phyloP scores from a whole-genome alignment of 345 rosid genomes.

The Euclidium syriacum region DNA sequence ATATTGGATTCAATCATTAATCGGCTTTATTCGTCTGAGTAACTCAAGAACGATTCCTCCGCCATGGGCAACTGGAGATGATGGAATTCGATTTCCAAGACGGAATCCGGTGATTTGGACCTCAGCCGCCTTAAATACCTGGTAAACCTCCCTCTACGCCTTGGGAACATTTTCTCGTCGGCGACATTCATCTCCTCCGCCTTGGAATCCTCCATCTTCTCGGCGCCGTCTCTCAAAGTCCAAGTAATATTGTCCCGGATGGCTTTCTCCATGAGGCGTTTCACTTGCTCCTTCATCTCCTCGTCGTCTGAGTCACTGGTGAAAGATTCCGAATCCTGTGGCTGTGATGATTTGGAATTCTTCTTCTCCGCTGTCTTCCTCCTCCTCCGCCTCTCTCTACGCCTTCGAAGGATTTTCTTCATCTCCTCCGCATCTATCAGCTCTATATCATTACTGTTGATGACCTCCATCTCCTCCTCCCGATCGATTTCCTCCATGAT shows the following conservation, averaged over 20 bases:
- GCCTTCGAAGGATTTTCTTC: background rate
- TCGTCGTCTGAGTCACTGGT: background rate
- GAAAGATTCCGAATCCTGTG: background rate
- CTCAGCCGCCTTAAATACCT: constrained; percentile 1
- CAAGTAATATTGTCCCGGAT: background rate
- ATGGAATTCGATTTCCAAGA: no score
- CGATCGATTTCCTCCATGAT: no score
- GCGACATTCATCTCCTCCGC: background rate
- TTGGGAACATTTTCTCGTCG: background rate
- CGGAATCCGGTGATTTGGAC: background rate
- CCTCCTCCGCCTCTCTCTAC: constrained; percentile 4
- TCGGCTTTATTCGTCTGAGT: no score
- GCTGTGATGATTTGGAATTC: background rate
- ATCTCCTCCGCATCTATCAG: no score
- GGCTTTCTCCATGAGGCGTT: constrained; percentile 8
- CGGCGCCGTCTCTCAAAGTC: background rate
- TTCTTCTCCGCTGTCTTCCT: background rate
- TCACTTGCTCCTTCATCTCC: background rate
- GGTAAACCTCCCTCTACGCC: constrained; percentile 1
- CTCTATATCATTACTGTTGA: no score
- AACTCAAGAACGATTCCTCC: no score
- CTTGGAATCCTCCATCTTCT: background rate
- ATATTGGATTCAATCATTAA: no score
- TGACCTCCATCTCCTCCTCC: no score
- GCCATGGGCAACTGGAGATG: no score